These are phyloP conservation scores for Yamagishiella unicocca DNA, from an alignment of 139 green algal species.

Conservation along the genomic window DNA sequence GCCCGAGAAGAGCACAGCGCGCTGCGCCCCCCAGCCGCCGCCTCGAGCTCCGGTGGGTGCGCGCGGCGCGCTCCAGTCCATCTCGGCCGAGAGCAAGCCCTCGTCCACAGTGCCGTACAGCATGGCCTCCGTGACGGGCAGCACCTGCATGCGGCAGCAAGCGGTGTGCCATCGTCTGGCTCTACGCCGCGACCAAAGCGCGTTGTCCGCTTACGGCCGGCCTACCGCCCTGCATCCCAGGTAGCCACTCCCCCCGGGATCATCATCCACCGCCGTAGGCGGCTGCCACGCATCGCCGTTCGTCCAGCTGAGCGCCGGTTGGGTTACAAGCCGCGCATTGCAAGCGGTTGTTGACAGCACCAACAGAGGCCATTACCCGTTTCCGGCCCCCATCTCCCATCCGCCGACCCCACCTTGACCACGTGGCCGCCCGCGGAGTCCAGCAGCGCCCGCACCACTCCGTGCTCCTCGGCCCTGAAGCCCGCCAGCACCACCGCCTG, in stretches of 20 bases:
- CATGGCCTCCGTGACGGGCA: conserved; percentile 55
- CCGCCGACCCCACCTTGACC: conserved; percentile 59
- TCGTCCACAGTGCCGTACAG: conserved; percentile 56
- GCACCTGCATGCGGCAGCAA: conserved; percentile 42
- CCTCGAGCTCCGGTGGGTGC: conserved; percentile 46
- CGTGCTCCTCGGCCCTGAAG: conserved; percentile 68
- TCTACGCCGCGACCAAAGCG: too few species aligned
- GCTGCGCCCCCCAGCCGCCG: conserved; percentile 70
- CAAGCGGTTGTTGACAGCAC: too few species aligned
- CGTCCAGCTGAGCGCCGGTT: too few species aligned
- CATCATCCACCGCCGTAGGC: too few species aligned
- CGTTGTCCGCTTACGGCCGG: too few species aligned
- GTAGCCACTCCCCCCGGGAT: too few species aligned
- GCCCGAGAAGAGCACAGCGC: conserved; percentile 70
- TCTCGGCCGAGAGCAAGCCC: conserved; percentile 49
- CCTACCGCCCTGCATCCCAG: too few species aligned
- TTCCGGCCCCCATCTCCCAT: too few species aligned
- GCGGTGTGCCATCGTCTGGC: neutral
- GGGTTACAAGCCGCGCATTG: too few species aligned
- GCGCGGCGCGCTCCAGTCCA: conserved; percentile 59
- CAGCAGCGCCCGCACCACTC: conserved; percentile 61
- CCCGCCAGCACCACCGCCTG: conserved; percentile 72
- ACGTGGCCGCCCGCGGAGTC: conserved; percentile 53
- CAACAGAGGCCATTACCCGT: too few species aligned
- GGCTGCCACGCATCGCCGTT: too few species aligned